A percentile compares a stretch with the other conserved stretches of the same genome.
Conservation (phyloP, 331 rosid genomes). For the Phaseolus coccineus region DNA sequence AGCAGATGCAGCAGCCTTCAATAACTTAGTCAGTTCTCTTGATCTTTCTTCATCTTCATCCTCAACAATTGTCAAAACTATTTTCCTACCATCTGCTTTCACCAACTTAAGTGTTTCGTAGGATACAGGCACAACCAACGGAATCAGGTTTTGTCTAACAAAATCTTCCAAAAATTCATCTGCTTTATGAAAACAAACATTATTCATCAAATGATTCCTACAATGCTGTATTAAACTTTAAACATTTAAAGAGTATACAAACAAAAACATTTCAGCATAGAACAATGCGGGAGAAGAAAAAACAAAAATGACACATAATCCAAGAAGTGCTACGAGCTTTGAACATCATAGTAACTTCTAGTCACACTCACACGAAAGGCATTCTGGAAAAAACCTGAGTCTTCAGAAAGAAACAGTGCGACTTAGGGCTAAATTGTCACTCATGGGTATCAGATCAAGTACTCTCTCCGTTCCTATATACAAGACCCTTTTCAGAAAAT, state of each 20-base stretch:
- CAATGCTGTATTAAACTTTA: conserved; percentile 31
- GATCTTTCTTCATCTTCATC: conserved; percentile 79
- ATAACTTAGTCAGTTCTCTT: conserved; percentile 68
- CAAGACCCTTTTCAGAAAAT: too few relatives aligned
- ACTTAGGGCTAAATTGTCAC: too few relatives aligned
- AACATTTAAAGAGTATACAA: conserved; percentile 11
- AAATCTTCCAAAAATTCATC: conserved; percentile 83
- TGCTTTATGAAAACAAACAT: conserved; percentile 56
- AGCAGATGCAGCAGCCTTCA: conserved; percentile 94
- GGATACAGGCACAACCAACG: conserved; percentile 78
- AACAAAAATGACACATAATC: conserved; percentile 12
- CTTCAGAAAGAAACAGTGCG: too few relatives aligned
- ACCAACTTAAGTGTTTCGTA: conserved; percentile 71
- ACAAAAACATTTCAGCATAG: conserved; percentile 29
- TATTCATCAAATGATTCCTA: conserved; percentile 25
- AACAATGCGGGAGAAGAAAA: conserved; percentile 1
- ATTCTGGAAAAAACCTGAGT: not conserved
- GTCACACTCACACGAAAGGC: conserved; percentile 5
- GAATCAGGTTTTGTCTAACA: conserved; percentile 75
- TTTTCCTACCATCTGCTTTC: conserved; percentile 77
- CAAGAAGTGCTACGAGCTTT: conserved; percentile 8
- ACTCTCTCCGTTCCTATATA: too few relatives aligned
- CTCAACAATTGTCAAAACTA: conserved; percentile 82
- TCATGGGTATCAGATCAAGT: too few relatives aligned
- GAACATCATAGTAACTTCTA: conserved; percentile 13